phyloP scores from a whole-genome alignment of 164 flowering plant genomes.

The Sedum album region DNA sequence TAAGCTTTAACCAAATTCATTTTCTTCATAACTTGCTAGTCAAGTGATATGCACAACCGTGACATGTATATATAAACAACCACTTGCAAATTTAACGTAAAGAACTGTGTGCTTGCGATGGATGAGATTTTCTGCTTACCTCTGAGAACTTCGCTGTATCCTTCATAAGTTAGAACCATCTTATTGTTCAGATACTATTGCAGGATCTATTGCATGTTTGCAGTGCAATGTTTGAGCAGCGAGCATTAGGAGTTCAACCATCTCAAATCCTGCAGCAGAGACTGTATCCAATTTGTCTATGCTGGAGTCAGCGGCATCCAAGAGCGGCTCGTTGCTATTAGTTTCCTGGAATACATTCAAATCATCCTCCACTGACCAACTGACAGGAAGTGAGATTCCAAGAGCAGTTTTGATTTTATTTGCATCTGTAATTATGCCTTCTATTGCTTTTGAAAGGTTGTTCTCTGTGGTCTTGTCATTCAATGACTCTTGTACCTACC shows the following conservation, averaged over 20 bases:
- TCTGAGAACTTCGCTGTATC: not conserved
- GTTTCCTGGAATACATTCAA: slow-evolving; percentile 17
- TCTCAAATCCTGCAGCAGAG: slow-evolving; percentile 88
- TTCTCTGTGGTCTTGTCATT: slow-evolving; percentile 14
- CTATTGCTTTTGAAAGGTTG: slow-evolving; percentile 23
- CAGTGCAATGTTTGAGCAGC: slow-evolving; percentile 60
- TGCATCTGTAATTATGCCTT: slow-evolving; percentile 58
- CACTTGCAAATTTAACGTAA: too few species aligned
- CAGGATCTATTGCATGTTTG: not conserved
- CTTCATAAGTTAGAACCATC: not conserved
- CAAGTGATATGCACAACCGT: too few species aligned
- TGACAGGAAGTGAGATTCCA: slow-evolving; percentile 77
- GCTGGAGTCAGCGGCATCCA: slow-evolving; percentile 17
- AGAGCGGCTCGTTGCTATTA: slow-evolving; percentile 9
- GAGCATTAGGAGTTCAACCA: slow-evolving; percentile 80
- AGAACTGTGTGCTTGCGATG: not conserved
- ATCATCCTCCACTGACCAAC: slow-evolving; percentile 70
- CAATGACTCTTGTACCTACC: slow-evolving; percentile 47
- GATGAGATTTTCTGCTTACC: not conserved
- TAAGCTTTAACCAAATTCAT: too few species aligned
- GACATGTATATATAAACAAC: too few species aligned
- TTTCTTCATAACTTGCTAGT: too few species aligned
- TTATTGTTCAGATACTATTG: not conserved
- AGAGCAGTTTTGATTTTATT: slow-evolving; percentile 75
- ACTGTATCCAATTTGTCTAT: slow-evolving; percentile 52